phyloP scores from a whole-genome alignment of 208 protist genomes.

The Acanthamoeba royreba region DNA sequence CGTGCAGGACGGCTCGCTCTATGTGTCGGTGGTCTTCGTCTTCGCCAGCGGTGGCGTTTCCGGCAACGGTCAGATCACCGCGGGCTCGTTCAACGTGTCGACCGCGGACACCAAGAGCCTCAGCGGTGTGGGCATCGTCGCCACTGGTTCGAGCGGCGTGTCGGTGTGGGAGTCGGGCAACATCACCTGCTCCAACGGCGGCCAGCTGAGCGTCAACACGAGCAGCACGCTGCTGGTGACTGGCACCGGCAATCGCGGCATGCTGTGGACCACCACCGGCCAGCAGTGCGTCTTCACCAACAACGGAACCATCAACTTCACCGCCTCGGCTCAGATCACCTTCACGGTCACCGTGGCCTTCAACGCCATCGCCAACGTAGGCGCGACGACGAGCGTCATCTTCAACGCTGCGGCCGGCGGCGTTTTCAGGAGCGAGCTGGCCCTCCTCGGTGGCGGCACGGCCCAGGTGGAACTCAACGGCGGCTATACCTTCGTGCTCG shows the following conservation, averaged over 20 bases:
- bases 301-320: constrained; percentile 12
- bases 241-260: background rate
- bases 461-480: constrained; percentile 14
- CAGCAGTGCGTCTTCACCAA: constrained; percentile 39
- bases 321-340: background rate
- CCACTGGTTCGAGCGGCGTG: background rate
- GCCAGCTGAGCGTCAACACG: background rate
- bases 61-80: background rate
- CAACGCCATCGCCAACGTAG: background rate
- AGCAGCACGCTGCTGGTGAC: background rate
- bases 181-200: constrained; percentile 32
- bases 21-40: background rate
- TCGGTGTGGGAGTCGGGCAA: background rate
- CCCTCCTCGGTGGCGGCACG: background rate
- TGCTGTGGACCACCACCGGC: constrained; percentile 10
- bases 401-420: background rate
- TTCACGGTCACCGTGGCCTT: background rate
- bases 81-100: background rate
- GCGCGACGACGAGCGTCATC: background rate
- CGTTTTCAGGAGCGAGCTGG: background rate
- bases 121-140: background rate
- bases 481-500: background rate
- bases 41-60: background rate
- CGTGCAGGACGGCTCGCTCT: background rate
- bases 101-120: background rate